Evolutionary conservation across 2,329 filamentous ascomycete species (phyloP).

Genomic region (Amauroascus verrucosus): DNA sequence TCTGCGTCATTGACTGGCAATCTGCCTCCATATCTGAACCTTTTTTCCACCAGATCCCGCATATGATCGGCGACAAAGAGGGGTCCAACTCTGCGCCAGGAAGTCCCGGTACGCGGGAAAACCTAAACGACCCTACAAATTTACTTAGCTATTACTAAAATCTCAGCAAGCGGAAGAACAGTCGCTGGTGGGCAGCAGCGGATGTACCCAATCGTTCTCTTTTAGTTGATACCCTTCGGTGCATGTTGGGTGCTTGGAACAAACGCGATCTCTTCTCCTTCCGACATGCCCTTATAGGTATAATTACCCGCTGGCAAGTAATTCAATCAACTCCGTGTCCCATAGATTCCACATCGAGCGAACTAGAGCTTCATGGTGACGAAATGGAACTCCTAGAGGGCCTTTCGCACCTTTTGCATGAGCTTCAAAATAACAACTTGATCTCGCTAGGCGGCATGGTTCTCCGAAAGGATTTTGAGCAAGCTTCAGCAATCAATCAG

Average conservation of each 20-base stretch:
- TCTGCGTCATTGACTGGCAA: conserved; percentile 9
- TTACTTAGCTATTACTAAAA: background rate
- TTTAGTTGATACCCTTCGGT: background rate
- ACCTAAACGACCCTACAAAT: background rate
- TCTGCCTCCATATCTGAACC: conserved; percentile 6
- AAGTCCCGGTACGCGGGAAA: background rate
- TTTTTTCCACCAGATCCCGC: background rate
- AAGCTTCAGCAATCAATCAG: background rate
- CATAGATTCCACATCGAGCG: background rate
- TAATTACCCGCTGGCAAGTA: background rate
- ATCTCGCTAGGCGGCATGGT: background rate
- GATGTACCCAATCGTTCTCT: background rate
- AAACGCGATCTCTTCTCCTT: background rate
- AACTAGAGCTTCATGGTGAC: background rate
- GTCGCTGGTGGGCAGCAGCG: background rate
- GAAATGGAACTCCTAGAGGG: background rate
- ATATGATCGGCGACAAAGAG: background rate
- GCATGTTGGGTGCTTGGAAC: background rate
- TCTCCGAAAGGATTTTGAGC: background rate
- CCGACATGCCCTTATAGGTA: background rate
- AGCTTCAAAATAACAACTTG: background rate
- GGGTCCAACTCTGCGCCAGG: background rate
- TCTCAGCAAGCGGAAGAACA: background rate
- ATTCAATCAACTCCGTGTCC: background rate
- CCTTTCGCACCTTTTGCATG: background rate